Percentiles rank a stretch among this genome's conserved stretches.
These are phyloP conservation scores for Pestalotiopsis sp. DNA, from an alignment of 2,329 filamentous ascomycete genomes.

Conservation along the genomic window DNA sequence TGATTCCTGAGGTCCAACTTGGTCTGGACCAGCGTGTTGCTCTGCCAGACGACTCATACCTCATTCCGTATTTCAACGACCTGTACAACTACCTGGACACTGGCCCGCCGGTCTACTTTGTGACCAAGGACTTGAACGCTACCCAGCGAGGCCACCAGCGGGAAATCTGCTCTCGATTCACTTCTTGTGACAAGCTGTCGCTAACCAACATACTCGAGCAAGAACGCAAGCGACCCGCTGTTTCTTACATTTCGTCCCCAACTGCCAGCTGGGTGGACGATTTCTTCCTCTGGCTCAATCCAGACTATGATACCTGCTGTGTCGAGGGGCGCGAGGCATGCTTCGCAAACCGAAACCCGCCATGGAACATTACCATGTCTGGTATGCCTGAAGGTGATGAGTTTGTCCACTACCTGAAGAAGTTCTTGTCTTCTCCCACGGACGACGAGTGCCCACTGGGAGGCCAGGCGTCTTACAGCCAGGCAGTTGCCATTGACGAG, in stretches of 20 bases:
- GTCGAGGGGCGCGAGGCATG: slow-evolving; percentile 72
- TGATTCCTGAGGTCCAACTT: slow-evolving; percentile 82
- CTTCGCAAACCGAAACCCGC: slow-evolving; percentile 74
- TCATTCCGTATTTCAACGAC: slow-evolving; percentile 96
- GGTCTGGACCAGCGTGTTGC: slow-evolving; percentile 94
- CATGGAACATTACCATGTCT: slow-evolving; percentile 85
- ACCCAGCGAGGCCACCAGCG: slow-evolving; percentile 77
- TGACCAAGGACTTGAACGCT: slow-evolving; percentile 78
- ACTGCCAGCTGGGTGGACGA: slow-evolving; percentile 97
- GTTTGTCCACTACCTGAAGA: slow-evolving; percentile 82
- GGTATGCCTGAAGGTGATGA: slow-evolving; percentile 95
- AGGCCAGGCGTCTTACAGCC: slow-evolving; percentile 83
- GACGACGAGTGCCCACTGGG: slow-evolving; percentile 84
- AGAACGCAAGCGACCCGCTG: slow-evolving; percentile 84
- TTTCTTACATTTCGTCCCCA: slow-evolving; percentile 86
- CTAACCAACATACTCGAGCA: slow-evolving; percentile 90
- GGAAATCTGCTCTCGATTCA: slow-evolving; percentile 87
- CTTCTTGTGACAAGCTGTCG: slow-evolving; percentile 81
- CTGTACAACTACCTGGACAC: slow-evolving; percentile 89
- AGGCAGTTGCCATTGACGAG: slow-evolving; percentile 78
- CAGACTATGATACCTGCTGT: slow-evolving; percentile 68
- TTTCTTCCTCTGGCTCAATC: slow-evolving; percentile 96
- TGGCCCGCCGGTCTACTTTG: slow-evolving; percentile 95
- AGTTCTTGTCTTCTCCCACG: slow-evolving; percentile 81
- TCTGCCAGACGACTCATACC: slow-evolving; percentile 89